Base-by-base conservation (phyloP, 2,329 filamentous ascomycete species). In the Cladosporium oxysporum region DNA sequence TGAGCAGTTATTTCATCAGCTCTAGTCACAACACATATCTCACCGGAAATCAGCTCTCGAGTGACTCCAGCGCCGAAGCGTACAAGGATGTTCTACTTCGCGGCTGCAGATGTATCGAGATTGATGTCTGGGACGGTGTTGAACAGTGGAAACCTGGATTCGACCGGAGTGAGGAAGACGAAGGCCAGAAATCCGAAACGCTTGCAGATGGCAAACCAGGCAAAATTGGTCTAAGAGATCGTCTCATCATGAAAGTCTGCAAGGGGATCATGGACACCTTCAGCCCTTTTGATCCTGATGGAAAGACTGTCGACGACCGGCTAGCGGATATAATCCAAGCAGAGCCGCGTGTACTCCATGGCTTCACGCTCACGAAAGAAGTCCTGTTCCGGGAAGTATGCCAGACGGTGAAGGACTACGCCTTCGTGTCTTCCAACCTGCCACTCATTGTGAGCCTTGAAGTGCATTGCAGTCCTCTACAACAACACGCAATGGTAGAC, bases 21-120 rank as follows among this genome's bases (percentile, higher is more conserved):
- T 96, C 92, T 70, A 97, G 92, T 75, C 94, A 97, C 81, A 97
- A 97, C 76, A 97, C 93, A 0, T 97, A 97, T 76, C 82, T 97
- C 50, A 88, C 89, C 1, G 93, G 93, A 1, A 93, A 96, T 73
- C 93, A 97, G 78, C 83, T 95, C 47, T 89, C 87, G 66, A 92
- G 92, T 55, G 87, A 88, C 66, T 90, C 91, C 67, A 92, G 90
- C 31, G 87, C 90, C 0, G 88, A 93, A 65, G 88, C 90, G 12
- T 97, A 97, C 78, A 90, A 85, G 71, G 33, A 35, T 11, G 33
- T 35, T 11, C 12, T 35, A 11, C 82, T 86, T 35, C 85, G 88
- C 60, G 91, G 91, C 55, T 96, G 93, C 74, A 88, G 93, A 67
- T 97, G 93, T 74, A 92, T 97, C 57, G 93, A 97, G 77, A 95